Evolutionary conservation across 1,284 basidiomycete species (phyloP).

Genomic region (Clitocybe nebularis): DNA sequence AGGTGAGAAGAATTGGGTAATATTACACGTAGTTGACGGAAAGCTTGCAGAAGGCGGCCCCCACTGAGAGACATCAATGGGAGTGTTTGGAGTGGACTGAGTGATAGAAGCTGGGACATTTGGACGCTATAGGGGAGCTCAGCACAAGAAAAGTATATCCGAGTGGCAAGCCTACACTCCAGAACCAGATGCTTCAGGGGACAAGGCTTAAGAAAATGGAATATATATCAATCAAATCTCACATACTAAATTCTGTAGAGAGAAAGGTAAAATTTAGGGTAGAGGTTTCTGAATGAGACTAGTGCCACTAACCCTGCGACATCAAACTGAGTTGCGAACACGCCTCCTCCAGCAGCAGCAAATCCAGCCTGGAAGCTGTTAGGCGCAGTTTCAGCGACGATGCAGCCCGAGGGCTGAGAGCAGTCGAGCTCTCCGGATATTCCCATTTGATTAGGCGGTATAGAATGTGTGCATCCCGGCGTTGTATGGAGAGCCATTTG

Average conservation of each 20-base stretch:
- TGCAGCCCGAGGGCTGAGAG: constrained; percentile 47
- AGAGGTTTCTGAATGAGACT: background rate
- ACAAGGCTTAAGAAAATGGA: background rate
- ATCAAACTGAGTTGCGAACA: constrained; percentile 62
- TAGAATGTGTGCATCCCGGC: constrained; percentile 27
- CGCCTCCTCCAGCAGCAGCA: constrained; percentile 56
- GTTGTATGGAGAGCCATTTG: constrained; percentile 61
- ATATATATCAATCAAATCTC: constrained; percentile 1
- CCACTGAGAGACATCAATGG: constrained; percentile 51
- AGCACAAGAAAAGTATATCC: background rate
- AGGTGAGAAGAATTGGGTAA: constrained; percentile 45
- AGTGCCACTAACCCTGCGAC: constrained; percentile 40
- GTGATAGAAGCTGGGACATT: constrained; percentile 36
- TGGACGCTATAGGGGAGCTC: constrained; percentile 30
- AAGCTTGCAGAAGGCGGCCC: constrained; percentile 59
- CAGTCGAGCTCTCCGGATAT: constrained; percentile 36
- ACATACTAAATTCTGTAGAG: constrained; percentile 24
- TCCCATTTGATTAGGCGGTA: constrained; percentile 33
- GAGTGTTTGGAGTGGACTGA: constrained; percentile 29
- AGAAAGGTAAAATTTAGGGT: background rate
- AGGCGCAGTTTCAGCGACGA: constrained; percentile 43
- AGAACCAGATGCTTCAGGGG: constrained; percentile 61
- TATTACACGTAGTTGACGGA: constrained; percentile 42
- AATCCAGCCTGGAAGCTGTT: constrained; percentile 56
- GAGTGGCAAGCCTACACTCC: constrained; percentile 27